Base-by-base conservation (phyloP, 1,284 basidiomycete species). In the Afroboletus lepidellus region DNA sequence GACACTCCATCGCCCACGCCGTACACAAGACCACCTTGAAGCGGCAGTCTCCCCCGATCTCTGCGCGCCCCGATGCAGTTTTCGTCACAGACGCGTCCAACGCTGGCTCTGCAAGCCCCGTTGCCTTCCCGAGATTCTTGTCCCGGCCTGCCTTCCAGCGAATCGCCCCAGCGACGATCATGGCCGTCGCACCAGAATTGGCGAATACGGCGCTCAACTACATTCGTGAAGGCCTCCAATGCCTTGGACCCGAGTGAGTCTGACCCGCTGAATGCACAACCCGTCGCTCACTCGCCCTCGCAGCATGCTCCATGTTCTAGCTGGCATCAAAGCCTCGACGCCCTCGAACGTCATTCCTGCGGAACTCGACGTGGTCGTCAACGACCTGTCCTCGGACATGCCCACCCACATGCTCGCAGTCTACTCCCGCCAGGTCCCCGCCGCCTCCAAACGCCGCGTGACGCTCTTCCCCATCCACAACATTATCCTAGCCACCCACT, bases 401-500 rank as follows among this genome's bases (percentile, higher is more conserved):
- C 81, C 82, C 13, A 80, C 81, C 0, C 83, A 84, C 57, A 72
- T 83, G 66, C 69, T 81, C 13, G 81, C 79, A 11, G 72, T 84
- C 23, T 75, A 76, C 56, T 66, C 63, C 18, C 62, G 57, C 2
- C 64, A 63, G 36, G 59, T 59, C 24, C 67, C 56, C 41, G 60
- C 59, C 12, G 60, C 37, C 34, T 53, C 56, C 36, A 70, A 54
- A 53, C 66, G 66, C 55, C 72, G 60, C 18, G 73, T 81, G 16
- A 74, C 73, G 0, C 70, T 87, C 45, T 80, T 75, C 59, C 81
- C 84, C 3, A 67, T 75, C 8, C 82, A 87, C 61, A 75, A 77
- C 32, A 71, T 84, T 53, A 73, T 85, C 24, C 74, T 84, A 30
- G 77, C 78, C 0, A 61, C 76, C 0, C 73, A 83, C 60, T 86